Evolutionary conservation across 805 yeast species (phyloP).

Genomic region (Barnettozyma pratensis): DNA sequence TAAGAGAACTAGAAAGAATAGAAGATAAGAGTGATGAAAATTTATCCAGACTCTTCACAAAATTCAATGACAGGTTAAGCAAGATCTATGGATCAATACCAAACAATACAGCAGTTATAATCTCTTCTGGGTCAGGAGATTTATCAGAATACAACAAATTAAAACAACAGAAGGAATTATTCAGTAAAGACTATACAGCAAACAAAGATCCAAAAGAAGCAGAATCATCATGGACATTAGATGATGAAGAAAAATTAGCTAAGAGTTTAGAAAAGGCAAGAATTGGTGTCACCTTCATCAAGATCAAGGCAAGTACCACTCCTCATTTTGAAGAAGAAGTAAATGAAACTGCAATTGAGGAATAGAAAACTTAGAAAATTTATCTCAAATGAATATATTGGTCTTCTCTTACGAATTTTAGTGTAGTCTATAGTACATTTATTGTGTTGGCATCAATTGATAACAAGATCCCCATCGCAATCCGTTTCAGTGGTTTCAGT

Average conservation of each 20-base stretch:
- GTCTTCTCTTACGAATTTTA: too few relatives aligned
- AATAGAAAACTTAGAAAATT: too few relatives aligned
- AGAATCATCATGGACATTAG: slow-evolving; percentile 46
- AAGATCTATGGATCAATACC: slow-evolving; percentile 51
- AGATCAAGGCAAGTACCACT: slow-evolving; percentile 29
- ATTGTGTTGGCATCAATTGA: background rate
- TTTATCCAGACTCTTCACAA: slow-evolving; percentile 8
- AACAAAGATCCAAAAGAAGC: slow-evolving; percentile 26
- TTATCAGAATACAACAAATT: slow-evolving; percentile 43
- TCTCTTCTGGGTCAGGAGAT: slow-evolving; percentile 62
- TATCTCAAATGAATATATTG: background rate
- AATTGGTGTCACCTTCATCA: slow-evolving; percentile 52
- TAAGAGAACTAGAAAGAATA: slow-evolving; percentile 44
- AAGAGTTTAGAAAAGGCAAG: slow-evolving; percentile 49
- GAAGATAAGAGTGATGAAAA: slow-evolving; percentile 11
- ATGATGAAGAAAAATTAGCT: slow-evolving; percentile 42
- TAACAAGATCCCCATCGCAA: slow-evolving; percentile 20
- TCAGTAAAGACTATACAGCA: slow-evolving; percentile 37
- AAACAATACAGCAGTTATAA: slow-evolving; percentile 49
- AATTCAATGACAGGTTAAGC: slow-evolving; percentile 40
- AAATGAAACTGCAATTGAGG: slow-evolving; percentile 2
- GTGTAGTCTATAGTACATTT: too few relatives aligned
- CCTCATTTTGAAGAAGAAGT: background rate
- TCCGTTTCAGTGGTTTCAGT: slow-evolving; percentile 6
- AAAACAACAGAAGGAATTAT: slow-evolving; percentile 37